Evolutionary conservation across 495 filamentous ascomycete genomes (phyloP), one percentile per base, ranked within the genome.

Genomic region (Podospora sp.): DNA sequence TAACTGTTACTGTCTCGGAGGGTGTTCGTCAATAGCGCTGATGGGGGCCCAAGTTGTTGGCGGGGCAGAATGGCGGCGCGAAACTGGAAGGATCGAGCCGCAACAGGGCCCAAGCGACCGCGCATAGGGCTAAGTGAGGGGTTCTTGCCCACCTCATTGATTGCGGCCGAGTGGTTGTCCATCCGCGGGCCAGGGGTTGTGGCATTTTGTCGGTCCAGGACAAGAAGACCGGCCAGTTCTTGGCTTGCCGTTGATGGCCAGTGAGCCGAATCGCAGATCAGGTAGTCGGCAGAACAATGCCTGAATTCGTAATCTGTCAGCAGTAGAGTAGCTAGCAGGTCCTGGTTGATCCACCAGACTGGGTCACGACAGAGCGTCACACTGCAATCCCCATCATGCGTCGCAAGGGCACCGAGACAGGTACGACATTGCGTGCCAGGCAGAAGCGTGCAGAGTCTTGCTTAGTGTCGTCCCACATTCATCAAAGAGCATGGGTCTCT

Each of bases 61-160:
- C 40, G 40, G 40, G 40, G 40, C 40, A 46, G 4, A 18, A 46
- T 14, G 40, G 12, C 40, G 5, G 14, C 12, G 14, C 11, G 21
- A 55, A 26, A 24, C 26, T 21, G 46, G 62, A 46, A 20, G 63
- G 40, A 60, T 58, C 22, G 60, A 65, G 36, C 67, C 62, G 52
- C 22, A 33, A 46, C 22, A 65, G 58, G 36, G 25, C 59, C n/a
- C 12, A 56, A 60, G 22, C 35, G 29, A 33, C 66, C 56, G 46
- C 59, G 67, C 72, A 62, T 74, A 74, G 72, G 72, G 69, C 69
- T 74, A 67, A 68, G 60, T 68, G 63, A 74, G 72, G 70, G 72
- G 69, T 59, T 63, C 26, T 62, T 65, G 52, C 56, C 40, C 49
- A 20, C 9, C 7, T 33, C 3, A 33, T 33, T 8, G 29, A 33